Conservation (phyloP, 305 asterid genomes). For the Petunia hybrid region DNA sequence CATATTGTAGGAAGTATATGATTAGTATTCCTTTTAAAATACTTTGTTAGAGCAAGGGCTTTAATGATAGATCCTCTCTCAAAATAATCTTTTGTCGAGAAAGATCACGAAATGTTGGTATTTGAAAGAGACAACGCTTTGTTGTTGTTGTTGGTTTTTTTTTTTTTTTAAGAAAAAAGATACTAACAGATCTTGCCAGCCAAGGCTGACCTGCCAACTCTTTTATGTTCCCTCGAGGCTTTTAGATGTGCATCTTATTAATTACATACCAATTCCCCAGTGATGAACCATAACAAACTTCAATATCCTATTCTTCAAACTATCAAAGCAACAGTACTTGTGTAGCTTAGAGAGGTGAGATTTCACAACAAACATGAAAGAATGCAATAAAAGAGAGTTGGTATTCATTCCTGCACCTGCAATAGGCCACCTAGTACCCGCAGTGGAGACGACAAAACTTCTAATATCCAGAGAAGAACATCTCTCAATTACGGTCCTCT, state of each 20-base stretch:
- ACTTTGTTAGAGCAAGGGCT: too few species aligned
- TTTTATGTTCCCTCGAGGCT: too few species aligned
- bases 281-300: not conserved
- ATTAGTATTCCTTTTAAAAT: too few species aligned
- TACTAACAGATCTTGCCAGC: not conserved
- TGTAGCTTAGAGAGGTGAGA: conserved; percentile 34
- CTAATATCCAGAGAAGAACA: not conserved
- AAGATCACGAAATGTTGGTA: too few species aligned
- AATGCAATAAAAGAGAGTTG: not conserved
- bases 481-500: not conserved
- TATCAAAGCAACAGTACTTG: not conserved
- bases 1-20: too few species aligned
- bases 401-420: not conserved
- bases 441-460: not conserved
- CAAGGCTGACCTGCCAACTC: not conserved
- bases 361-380: conserved; percentile 33
- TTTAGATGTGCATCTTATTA: not conserved
- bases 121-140: too few species aligned
- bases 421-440: not conserved
- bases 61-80: too few species aligned
- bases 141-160: too few species aligned
- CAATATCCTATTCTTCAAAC: not conserved
- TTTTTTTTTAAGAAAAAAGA: too few species aligned
- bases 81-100: too few species aligned
- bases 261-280: not conserved